phyloP scores from a whole-genome alignment of 305 asterid species.

The Fraxinus nigra region DNA sequence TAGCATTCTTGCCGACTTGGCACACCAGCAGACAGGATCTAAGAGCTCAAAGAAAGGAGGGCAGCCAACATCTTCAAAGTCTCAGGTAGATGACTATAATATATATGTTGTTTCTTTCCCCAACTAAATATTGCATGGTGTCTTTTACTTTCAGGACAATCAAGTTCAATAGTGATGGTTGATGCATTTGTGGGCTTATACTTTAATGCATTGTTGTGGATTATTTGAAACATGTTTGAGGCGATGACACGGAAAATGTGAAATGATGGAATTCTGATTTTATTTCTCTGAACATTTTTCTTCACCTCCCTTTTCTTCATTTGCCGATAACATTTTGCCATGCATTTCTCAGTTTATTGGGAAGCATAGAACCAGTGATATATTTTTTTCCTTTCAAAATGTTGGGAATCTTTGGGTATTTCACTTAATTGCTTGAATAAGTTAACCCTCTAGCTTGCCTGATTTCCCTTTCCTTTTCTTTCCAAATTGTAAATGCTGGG shows the following conservation, averaged over 20 bases:
- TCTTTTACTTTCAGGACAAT: not conserved
- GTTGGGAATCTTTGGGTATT: not conserved
- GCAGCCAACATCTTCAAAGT: conserved; percentile 65
- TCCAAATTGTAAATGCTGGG: not conserved
- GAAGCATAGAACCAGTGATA: not conserved
- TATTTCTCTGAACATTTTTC: not conserved
- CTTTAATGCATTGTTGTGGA: not conserved
- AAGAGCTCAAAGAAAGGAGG: conserved; percentile 69
- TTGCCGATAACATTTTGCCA: not conserved
- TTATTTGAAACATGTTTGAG: not conserved
- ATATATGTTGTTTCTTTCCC: not conserved
- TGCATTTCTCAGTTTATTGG: not conserved
- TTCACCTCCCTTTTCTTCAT: not conserved
- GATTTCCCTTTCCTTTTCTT: not conserved
- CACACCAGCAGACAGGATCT: conserved; percentile 48
- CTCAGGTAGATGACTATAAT: conserved; percentile 51
- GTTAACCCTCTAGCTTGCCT: not conserved
- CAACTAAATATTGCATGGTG: not conserved
- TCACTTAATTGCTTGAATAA: not conserved
- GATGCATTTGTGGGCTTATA: not conserved
- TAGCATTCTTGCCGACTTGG: conserved; percentile 62
- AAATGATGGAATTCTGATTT: not conserved
- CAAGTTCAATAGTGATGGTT: not conserved
- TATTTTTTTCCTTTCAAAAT: not conserved
- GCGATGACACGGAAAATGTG: not conserved